These are phyloP conservation scores for Wickerhamiella vanderwaltii DNA, from an alignment of 805 yeast species.

Conservation along the genomic window DNA sequence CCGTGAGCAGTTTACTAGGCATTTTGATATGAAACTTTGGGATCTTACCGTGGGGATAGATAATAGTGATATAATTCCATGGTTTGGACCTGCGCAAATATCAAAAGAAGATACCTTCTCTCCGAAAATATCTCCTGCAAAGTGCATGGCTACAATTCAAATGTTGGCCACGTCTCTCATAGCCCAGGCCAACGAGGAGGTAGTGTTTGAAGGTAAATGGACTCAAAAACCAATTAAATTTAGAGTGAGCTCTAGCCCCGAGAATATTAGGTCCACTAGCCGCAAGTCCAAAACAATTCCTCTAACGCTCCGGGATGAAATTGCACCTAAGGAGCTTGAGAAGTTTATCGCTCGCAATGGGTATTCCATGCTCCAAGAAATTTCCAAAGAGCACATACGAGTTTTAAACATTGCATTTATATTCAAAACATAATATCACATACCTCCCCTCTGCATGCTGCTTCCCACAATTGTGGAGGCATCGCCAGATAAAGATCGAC, in stretches of 20 bases:
- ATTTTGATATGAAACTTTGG: slow-evolving; percentile 11
- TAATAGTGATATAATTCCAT: slow-evolving; percentile 7
- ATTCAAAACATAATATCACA: neutral
- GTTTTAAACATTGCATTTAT: slow-evolving; percentile 9
- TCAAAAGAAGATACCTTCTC: slow-evolving; percentile 25
- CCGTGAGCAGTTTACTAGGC: neutral
- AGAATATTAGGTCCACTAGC: slow-evolving; percentile 2
- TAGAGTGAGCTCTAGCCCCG: slow-evolving; percentile 1
- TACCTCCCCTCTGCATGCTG: neutral
- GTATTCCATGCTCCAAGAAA: slow-evolving; percentile 1
- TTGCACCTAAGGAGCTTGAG: neutral
- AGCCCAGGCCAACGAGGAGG: slow-evolving; percentile 19
- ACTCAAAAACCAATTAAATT: slow-evolving; percentile 14
- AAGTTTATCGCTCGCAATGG: neutral
- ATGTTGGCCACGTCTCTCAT: slow-evolving; percentile 18
- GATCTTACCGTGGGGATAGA: slow-evolving; percentile 16
- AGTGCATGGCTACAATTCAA: slow-evolving; percentile 12
- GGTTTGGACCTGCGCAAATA: slow-evolving; percentile 20
- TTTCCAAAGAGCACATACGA: slow-evolving; percentile 1
- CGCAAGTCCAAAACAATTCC: slow-evolving; percentile 13
- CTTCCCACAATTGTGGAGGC: slow-evolving; percentile 10
- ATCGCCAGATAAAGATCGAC: slow-evolving; percentile 7
- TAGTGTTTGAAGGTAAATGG: slow-evolving; percentile 21
- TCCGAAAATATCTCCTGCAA: slow-evolving; percentile 6
- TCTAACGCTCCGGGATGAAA: neutral